These are phyloP conservation scores for Eleusine coracana DNA, from an alignment of 176 grass and related monocot species.

Conservation along the genomic window DNA sequence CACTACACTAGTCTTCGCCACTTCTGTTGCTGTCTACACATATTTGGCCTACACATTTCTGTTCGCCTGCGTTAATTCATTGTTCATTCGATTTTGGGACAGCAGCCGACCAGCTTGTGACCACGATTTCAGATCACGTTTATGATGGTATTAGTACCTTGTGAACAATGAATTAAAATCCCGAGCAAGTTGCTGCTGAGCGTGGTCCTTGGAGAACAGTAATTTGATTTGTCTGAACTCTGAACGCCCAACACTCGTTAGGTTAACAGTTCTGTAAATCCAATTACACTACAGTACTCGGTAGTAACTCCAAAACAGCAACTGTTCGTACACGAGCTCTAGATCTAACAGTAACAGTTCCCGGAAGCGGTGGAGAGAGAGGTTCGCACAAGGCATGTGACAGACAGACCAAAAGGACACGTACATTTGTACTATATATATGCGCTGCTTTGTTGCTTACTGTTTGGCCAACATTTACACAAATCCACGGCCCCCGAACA, in stretches of 20 bases:
- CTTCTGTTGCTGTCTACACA: not conserved
- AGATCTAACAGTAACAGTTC: slow-evolving; percentile 13
- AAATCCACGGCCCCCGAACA: not conserved
- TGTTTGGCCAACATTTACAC: slow-evolving; percentile 26
- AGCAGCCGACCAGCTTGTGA: not conserved
- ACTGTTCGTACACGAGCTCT: not conserved
- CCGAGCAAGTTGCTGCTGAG: slow-evolving; percentile 1
- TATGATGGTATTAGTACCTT: not conserved
- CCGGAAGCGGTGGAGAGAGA: not conserved
- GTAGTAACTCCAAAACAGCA: not conserved
- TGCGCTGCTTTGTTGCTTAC: slow-evolving; percentile 27
- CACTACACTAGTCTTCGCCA: not conserved
- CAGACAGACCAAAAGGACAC: slow-evolving; percentile 29
- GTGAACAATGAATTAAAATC: not conserved
- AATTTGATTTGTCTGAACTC: not conserved
- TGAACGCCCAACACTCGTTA: too few relatives aligned
- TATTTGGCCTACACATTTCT: not conserved
- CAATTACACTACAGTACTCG: not conserved
- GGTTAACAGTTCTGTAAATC: not conserved
- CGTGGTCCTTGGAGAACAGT: not conserved
- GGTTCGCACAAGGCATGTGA: slow-evolving; percentile 17
- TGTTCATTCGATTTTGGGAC: not conserved
- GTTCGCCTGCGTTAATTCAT: too few relatives aligned
- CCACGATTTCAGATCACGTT: not conserved
- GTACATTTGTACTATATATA: slow-evolving; percentile 27